Evolutionary conservation across 192 early-diverging fungal species (phyloP).

Genomic region (Coemansia pectinata): DNA sequence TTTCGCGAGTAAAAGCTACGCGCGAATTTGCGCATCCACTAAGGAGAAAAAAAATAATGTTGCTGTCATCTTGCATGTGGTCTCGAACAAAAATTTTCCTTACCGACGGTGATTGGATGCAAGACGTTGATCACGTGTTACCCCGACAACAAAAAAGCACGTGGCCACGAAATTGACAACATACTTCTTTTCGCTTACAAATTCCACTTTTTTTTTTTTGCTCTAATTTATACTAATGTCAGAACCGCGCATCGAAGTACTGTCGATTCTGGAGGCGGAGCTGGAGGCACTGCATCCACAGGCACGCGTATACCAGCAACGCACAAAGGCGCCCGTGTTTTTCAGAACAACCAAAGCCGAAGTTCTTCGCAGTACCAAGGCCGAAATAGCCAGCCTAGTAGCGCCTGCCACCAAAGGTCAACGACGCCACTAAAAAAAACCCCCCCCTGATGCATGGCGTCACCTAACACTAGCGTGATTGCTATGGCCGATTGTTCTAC

Average conservation of each 20-base stretch:
- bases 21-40: neutral
- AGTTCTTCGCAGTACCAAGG: slow-evolving; percentile 11
- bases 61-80: slow-evolving; percentile 4
- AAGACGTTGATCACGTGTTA: slow-evolving; percentile 6
- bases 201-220: neutral
- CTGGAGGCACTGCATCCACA: slow-evolving; percentile 22
- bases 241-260: slow-evolving; percentile 17
- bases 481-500: neutral
- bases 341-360: slow-evolving; percentile 10
- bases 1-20: neutral
- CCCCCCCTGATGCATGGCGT: neutral
- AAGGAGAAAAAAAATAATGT: neutral
- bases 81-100: slow-evolving; percentile 11
- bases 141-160: neutral
- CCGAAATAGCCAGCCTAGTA: slow-evolving; percentile 9
- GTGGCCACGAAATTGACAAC: too few relatives aligned
- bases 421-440: neutral
- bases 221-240: neutral
- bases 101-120: neutral
- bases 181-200: neutral
- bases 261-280: slow-evolving; percentile 33
- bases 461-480: neutral
- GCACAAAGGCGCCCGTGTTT: slow-evolving; percentile 22
- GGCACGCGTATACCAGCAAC: slow-evolving; percentile 29
- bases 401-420: neutral